A percentile compares a stretch with the other conserved stretches of the same genome.
phyloP scores from a whole-genome alignment of 805 yeast genomes.

The Candida easanensis region DNA sequence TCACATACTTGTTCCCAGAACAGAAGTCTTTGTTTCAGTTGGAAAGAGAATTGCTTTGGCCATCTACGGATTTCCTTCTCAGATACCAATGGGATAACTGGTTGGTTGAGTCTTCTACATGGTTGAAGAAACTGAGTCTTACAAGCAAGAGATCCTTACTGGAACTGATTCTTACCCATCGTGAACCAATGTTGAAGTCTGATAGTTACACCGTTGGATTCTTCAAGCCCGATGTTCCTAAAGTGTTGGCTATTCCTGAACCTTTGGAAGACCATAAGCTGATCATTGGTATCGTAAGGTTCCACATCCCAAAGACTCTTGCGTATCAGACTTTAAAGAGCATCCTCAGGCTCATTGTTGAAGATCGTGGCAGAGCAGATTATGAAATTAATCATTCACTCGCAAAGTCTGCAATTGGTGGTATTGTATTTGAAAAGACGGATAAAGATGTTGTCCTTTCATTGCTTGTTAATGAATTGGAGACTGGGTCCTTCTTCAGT shows the following conservation, averaged over 20 bases:
- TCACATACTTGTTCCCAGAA: slow-evolving; percentile 9
- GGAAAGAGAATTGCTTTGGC: slow-evolving; percentile 4
- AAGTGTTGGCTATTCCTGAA: not conserved
- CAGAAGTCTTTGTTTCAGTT: slow-evolving; percentile 3
- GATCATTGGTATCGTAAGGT: slow-evolving; percentile 3
- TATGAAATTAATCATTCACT: not conserved
- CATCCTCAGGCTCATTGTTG: slow-evolving; percentile 1
- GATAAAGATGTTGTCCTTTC: not conserved
- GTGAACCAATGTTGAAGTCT: not conserved
- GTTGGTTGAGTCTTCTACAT: not conserved
- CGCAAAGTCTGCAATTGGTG: slow-evolving; percentile 3
- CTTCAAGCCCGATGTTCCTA: not conserved
- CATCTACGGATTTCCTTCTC: not conserved
- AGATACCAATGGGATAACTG: slow-evolving; percentile 3
- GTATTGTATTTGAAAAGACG: slow-evolving; percentile 4
- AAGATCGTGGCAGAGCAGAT: slow-evolving; percentile 6
- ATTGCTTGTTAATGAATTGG: not conserved
- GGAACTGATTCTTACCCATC: not conserved
- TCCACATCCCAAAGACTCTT: not conserved
- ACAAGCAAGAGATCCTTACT: not conserved
- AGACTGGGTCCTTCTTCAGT: too few relatives aligned
- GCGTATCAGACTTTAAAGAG: slow-evolving; percentile 4
- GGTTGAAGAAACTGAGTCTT: not conserved
- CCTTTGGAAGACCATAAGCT: too few relatives aligned
- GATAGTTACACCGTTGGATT: not conserved